phyloP scores from a whole-genome alignment of 768 basidiomycete species.

The Tulasnella sp. region DNA sequence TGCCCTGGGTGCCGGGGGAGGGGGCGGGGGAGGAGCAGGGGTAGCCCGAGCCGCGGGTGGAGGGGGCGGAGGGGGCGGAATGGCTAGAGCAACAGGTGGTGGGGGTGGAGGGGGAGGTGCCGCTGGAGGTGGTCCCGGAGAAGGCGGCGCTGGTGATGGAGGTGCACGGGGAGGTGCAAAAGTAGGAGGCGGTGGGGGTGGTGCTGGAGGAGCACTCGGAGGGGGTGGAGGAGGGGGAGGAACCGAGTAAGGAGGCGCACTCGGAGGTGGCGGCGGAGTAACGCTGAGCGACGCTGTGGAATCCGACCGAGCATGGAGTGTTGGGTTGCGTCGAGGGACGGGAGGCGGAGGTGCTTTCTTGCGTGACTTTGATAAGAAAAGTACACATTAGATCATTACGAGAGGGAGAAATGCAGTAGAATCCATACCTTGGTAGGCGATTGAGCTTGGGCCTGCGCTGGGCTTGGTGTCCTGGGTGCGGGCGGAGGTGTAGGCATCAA shows the following conservation, averaged over 20 bases:
- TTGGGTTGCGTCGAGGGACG: conserved; percentile 8
- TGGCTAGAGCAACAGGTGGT: conserved; percentile 21
- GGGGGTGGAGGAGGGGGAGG: conserved; percentile 23
- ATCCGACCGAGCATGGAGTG: conserved; percentile 6
- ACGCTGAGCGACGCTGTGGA: background rate
- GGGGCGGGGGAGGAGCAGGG: conserved; percentile 30
- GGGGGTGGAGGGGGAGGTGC: conserved; percentile 24
- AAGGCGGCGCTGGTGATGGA: conserved; percentile 36
- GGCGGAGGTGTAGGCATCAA: background rate
- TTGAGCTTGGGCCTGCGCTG: background rate
- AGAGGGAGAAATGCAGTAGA: background rate
- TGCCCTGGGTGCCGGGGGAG: conserved; percentile 32
- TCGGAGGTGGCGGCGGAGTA: conserved; percentile 23
- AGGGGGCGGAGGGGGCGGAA: conserved; percentile 37
- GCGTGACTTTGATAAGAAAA: conserved; percentile 8
- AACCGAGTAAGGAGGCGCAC: conserved; percentile 23
- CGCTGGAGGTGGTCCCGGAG: conserved; percentile 29
- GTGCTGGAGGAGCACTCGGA: conserved; percentile 25
- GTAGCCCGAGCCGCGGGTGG: conserved; percentile 23
- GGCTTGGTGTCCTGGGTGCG: background rate
- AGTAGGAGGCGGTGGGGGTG: conserved; percentile 27
- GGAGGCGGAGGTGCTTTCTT: conserved; percentile 22
- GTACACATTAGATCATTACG: background rate
- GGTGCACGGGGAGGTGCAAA: conserved; percentile 25
- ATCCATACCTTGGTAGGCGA: background rate